Evolutionary conservation across 345 rosid genomes (phyloP).

Genomic region (Durio zibethinus): DNA sequence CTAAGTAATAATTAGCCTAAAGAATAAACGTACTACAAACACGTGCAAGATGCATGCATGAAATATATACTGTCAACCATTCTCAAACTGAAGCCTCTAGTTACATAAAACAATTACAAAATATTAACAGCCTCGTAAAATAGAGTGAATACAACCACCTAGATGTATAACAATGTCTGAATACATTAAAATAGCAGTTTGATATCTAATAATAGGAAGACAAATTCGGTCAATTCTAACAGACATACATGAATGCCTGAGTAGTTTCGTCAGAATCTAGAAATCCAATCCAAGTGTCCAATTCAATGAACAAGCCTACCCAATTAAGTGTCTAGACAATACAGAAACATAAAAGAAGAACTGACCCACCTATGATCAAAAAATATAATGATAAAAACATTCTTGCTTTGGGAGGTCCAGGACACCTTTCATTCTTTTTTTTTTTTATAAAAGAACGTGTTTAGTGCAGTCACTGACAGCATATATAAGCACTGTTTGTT

Average conservation of each 20-base stretch:
- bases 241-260: neutral
- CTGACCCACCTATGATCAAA: neutral
- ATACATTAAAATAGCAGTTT: neutral
- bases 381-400: neutral
- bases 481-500: neutral
- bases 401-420: neutral
- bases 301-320: neutral
- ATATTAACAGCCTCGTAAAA: neutral
- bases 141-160: neutral
- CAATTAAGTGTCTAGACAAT: neutral
- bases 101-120: neutral
- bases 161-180: neutral
- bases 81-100: neutral
- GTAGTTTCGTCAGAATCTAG: neutral
- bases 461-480: neutral
- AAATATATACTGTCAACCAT: neutral
- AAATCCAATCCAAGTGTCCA: neutral
- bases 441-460: neutral
- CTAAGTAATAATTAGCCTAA: neutral
- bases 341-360: neutral
- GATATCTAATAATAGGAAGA: neutral
- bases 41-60: neutral
- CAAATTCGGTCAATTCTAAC: neutral
- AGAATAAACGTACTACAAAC: neutral
- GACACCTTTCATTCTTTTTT: neutral